Conservation (phyloP, 768 basidiomycete genomes). For the Myochromella boudieri region DNA sequence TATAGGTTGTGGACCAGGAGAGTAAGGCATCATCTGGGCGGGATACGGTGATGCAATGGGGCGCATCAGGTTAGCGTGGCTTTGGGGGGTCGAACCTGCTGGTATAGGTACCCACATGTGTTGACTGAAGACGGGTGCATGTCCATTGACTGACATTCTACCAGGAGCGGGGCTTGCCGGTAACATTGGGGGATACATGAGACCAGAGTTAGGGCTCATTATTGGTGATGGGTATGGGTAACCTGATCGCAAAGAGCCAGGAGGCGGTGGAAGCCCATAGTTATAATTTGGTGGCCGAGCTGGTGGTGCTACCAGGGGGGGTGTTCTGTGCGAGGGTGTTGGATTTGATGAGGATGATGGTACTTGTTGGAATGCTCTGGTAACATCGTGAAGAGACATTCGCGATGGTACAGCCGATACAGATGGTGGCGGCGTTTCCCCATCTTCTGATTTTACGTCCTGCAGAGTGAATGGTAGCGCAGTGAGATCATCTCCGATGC, state of each 20-base stretch:
- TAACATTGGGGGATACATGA: slow-evolving; percentile 64
- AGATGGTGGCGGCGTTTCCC: slow-evolving; percentile 71
- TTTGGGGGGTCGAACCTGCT: slow-evolving; percentile 44
- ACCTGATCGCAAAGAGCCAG: slow-evolving; percentile 52
- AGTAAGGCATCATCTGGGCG: slow-evolving; percentile 64
- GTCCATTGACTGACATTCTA: slow-evolving; percentile 63
- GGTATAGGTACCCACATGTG: slow-evolving; percentile 67
- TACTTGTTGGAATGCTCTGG: slow-evolving; percentile 85
- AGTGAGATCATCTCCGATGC: slow-evolving; percentile 80
- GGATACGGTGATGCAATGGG: slow-evolving; percentile 64
- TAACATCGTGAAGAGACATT: slow-evolving; percentile 82
- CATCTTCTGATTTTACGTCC: slow-evolving; percentile 86
- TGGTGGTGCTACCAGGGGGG: slow-evolving; percentile 51
- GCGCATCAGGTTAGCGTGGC: slow-evolving; percentile 52
- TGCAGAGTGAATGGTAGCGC: slow-evolving; percentile 78
- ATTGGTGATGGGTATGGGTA: slow-evolving; percentile 72
- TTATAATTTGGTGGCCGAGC: slow-evolving; percentile 41
- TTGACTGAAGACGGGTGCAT: slow-evolving; percentile 57
- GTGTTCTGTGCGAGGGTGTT: slow-evolving; percentile 43
- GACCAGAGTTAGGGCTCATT: slow-evolving; percentile 65
- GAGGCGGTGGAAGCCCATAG: slow-evolving; percentile 43
- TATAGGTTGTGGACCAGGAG: slow-evolving; percentile 47
- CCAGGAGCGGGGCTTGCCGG: slow-evolving; percentile 62
- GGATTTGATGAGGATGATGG: slow-evolving; percentile 55
- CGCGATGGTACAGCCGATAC: slow-evolving; percentile 60